phyloP scores from a whole-genome alignment of 768 basidiomycete genomes.

The Brasilioporus rufonigricans region DNA sequence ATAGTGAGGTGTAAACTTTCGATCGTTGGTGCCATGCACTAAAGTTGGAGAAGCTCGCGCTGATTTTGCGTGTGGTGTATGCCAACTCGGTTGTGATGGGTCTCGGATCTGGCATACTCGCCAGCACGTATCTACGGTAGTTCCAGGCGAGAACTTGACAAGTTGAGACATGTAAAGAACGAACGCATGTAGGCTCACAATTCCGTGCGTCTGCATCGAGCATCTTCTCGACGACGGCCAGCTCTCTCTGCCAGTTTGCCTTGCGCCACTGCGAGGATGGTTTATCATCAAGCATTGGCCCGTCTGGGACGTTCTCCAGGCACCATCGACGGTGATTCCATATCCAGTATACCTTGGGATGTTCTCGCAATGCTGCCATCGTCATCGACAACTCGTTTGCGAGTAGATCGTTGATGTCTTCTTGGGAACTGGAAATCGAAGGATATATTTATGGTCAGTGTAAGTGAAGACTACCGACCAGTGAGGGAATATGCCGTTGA shows the following conservation, averaged over 20 bases:
- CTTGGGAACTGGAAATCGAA: constrained; percentile 46
- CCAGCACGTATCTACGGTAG: constrained; percentile 85
- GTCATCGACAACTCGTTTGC: constrained; percentile 78
- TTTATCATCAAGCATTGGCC: constrained; percentile 48
- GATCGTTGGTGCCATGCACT: constrained; percentile 99
- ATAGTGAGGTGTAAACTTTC: constrained; percentile 67
- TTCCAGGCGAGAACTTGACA: constrained; percentile 88
- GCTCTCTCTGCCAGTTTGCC: constrained; percentile 79
- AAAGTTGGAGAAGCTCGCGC: constrained; percentile 94
- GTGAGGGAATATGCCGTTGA: constrained; percentile 64
- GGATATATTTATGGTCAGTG: constrained; percentile 4
- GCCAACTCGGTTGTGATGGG: constrained; percentile 67
- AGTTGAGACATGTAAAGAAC: constrained; percentile 4
- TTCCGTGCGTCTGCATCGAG: constrained; percentile 89
- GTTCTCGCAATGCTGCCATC: constrained; percentile 69
- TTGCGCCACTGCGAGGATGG: constrained; percentile 69
- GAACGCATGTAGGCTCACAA: constrained; percentile 52
- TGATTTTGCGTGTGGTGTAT: constrained; percentile 90
- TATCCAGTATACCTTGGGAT: constrained; percentile 98
- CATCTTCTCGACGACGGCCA: constrained; percentile 89
- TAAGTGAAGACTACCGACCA: constrained; percentile 43
- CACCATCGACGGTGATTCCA: constrained; percentile 99
- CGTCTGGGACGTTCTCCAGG: constrained; percentile 78
- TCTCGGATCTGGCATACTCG: constrained; percentile 58
- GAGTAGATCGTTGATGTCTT: constrained; percentile 62